Evolutionary conservation across 2,329 filamentous ascomycete genomes (phyloP).

Genomic region (Pseudofabraea citricarpa): DNA sequence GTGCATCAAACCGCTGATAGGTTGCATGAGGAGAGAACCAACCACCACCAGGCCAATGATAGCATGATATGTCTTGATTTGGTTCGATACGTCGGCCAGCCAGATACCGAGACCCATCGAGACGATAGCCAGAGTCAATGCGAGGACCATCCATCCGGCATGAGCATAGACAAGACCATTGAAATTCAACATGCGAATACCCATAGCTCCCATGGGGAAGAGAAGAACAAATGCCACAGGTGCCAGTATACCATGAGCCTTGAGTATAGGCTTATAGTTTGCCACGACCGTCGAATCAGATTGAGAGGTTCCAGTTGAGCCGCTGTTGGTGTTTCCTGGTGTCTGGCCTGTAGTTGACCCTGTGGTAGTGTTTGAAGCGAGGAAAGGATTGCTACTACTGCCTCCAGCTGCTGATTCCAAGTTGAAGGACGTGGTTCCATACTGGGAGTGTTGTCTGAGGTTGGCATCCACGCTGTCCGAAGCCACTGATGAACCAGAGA

Average conservation of each 20-base stretch:
- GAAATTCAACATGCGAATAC: slow-evolving; percentile 56
- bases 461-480: slow-evolving; percentile 36
- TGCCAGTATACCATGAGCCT: slow-evolving; percentile 54
- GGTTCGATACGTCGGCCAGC: slow-evolving; percentile 19
- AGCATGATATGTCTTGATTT: slow-evolving; percentile 37
- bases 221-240: slow-evolving; percentile 50
- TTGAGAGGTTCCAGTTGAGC: not conserved
- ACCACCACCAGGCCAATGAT: slow-evolving; percentile 51
- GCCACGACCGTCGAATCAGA: not conserved
- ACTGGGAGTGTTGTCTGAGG: slow-evolving; percentile 39
- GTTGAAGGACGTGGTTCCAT: slow-evolving; percentile 39
- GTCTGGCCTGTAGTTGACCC: slow-evolving; percentile 1
- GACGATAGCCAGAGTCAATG: slow-evolving; percentile 53
- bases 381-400: slow-evolving; percentile 23
- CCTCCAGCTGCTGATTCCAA: slow-evolving; percentile 45
- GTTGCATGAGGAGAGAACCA: slow-evolving; percentile 49
- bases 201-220: slow-evolving; percentile 55
- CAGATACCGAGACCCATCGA: slow-evolving; percentile 54
- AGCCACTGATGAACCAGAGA: slow-evolving; percentile 40
- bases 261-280: slow-evolving; percentile 6
- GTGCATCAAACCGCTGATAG: slow-evolving; percentile 51
- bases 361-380: slow-evolving; percentile 3
- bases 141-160: slow-evolving; percentile 48
- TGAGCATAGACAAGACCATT: slow-evolving; percentile 38
- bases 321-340: too few relatives aligned